Evolutionary conservation across 768 basidiomycete genomes (phyloP), one percentile per base, ranked within the genome.

Genomic region (Kondoa malvinella): DNA sequence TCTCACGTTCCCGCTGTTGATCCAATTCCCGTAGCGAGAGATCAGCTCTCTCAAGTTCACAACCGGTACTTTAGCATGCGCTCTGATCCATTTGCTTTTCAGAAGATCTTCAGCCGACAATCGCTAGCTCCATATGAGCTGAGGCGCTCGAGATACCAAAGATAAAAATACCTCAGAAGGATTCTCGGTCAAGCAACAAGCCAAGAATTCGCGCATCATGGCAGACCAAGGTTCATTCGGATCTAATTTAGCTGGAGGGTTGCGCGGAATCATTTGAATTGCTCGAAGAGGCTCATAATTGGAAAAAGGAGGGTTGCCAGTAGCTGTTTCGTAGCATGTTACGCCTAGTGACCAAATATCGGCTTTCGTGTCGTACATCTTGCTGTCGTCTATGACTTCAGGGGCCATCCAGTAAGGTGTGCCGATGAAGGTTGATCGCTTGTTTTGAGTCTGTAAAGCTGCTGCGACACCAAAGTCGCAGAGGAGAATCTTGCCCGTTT

Each of bases 321-420:
- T 92, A 72, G 87, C 85, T 86, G 96, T 94, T 77, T 99, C 95
- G 73, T 89, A 92, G 25, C 94, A 82, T 78, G 92, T 87, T 75
- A 99, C 92, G 3, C 95, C 95, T 67, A 99, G 78, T 74, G 89
- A 92, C 95, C 95, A 97, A 57, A 99, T 90, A 74, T 99, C 95
- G 1, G 94, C 95, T 76, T 95, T 97, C 65, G 88, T 87, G 75
- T 99, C 94, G 77, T 99, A 97, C 57, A 85, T 82, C n/a, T 89
- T 84, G 14, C 88, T 86, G 65, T 79, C 78, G 71, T 90, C 88
- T 17, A 94, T 89, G 1, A 97, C 91, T 77, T 99, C 95, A 0
- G 95, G 95, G 0, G 95, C 95, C 95, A 99, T 99, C 94, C 94
- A 97, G 76, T 95, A 90, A 0, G 92, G 94, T 1, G 95, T 97